These are phyloP conservation scores for Sambucus nigra DNA, from an alignment of 129 eudicot species.

Conservation along the genomic window DNA sequence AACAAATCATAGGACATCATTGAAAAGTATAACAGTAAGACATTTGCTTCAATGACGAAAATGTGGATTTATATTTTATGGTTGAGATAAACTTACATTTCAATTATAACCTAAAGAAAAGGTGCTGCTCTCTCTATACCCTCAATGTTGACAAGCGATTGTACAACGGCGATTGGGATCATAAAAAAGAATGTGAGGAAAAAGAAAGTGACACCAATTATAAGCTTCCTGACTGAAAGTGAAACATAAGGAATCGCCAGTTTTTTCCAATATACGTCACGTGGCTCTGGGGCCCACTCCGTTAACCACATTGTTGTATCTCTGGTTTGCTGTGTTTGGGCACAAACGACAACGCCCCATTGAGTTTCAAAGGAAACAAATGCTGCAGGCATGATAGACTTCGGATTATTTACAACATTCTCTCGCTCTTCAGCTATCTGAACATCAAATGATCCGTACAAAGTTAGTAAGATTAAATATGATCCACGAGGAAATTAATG, in stretches of 20 bases:
- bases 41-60: no score
- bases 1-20: not conserved
- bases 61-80: no score
- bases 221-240: conserved; percentile 50
- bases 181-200: conserved; percentile 80
- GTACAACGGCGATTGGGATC: conserved; percentile 74
- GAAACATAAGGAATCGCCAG: conserved; percentile 75
- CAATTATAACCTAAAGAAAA: conserved; percentile 53
- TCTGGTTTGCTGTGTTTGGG: conserved; percentile 85
- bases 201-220: conserved; percentile 66
- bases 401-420: conserved; percentile 42
- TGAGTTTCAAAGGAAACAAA: conserved; percentile 80
- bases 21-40: not conserved
- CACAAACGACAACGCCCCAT: conserved; percentile 90
- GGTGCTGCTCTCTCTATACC: conserved; percentile 49
- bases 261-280: conserved; percentile 69
- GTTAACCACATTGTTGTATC: conserved; percentile 80
- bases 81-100: conserved; percentile 36
- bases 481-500: not conserved
- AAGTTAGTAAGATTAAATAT: not conserved
- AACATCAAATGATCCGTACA: conserved; percentile 4
- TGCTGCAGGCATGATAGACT: conserved; percentile 73
- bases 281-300: conserved; percentile 90
- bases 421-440: conserved; percentile 78
- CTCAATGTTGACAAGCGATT: conserved; percentile 76